Evolutionary conservation across 192 early-diverging fungal genomes (phyloP).

Genomic region (Backusella parvicylindrica): DNA sequence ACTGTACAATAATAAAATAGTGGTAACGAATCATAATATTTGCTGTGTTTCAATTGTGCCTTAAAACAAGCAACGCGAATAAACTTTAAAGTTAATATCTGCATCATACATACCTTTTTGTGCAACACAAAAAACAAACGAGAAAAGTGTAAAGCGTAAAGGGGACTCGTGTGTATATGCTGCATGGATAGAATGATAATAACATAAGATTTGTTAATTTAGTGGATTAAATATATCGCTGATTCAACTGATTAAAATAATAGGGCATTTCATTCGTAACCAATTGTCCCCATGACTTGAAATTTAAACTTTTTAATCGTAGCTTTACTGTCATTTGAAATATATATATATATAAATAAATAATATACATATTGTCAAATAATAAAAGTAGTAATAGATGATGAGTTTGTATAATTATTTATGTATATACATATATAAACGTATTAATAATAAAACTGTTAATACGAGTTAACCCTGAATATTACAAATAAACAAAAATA

Average conservation of each 20-base stretch:
- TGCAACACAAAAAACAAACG: not conserved
- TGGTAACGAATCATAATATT: not conserved
- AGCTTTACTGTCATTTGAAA: not conserved
- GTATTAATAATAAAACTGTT: too few species aligned
- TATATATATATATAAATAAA: too few species aligned
- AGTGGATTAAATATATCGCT: not conserved
- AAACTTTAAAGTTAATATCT: not conserved
- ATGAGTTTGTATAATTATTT: too few species aligned
- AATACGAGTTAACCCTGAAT: too few species aligned
- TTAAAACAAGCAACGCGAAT: not conserved
- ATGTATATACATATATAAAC: too few species aligned
- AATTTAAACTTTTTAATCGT: not conserved
- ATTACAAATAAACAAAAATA: too few species aligned
- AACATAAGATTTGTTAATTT: not conserved
- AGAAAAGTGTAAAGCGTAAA: not conserved
- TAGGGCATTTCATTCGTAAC: not conserved
- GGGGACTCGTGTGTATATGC: not conserved
- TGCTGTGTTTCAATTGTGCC: not conserved
- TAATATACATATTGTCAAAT: too few species aligned
- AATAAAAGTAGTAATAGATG: too few species aligned
- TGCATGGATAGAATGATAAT: not conserved
- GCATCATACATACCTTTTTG: not conserved
- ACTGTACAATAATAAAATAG: not conserved
- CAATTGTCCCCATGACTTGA: not conserved
- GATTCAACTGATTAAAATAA: not conserved